Base-by-base conservation (phyloP, 345 rosid species). In the Stellera chamaejasme region DNA sequence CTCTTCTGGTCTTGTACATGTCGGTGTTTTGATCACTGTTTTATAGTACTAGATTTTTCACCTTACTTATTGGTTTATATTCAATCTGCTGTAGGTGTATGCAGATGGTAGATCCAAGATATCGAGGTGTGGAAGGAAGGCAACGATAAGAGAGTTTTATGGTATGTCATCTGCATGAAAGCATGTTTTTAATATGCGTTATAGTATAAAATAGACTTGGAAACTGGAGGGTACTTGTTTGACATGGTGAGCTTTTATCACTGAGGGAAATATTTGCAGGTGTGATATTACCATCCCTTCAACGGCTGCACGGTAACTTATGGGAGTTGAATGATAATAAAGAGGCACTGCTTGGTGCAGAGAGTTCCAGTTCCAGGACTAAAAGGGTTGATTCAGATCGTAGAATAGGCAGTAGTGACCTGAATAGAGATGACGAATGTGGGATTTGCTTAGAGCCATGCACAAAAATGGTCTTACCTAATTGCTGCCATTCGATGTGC, bases 381-480 rank as follows among this genome's bases (percentile, higher is more conserved):
- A 82, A 71, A 75, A 74, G 66, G 56, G 55, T 64, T 44, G 84
- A 80, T 44, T 78, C 72, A 25, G 82, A 77, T 62, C 63, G 42
- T 41, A 77, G 72, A 72, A 52, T 73, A 52, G 47, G 66, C 48
- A 77, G 72, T 64, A 32, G 76, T 27, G 91, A 89, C 68, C 63
- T 72, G 42, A 94, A 89, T 55, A 83, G 97, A 71, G 99, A 93
- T 76, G 88, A 87, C 36, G 99, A 93, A 74, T 93, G 99, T 23
- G 99, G 96, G 56, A 93, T 93, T 57, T 93, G 99, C 81, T 82
- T 93, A 65, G 97, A 84, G 79, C 92, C 95, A 43, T 93, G 97
- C 73, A 78, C 96, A 50, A 89, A 87, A 64, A 79, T 93, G 86
- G 99, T 89, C 52, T 53, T 89, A 48, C 99, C 99, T 27, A 84